Evolutionary conservation across 768 basidiomycete species (phyloP).

Genomic region (Epithele typhae): DNA sequence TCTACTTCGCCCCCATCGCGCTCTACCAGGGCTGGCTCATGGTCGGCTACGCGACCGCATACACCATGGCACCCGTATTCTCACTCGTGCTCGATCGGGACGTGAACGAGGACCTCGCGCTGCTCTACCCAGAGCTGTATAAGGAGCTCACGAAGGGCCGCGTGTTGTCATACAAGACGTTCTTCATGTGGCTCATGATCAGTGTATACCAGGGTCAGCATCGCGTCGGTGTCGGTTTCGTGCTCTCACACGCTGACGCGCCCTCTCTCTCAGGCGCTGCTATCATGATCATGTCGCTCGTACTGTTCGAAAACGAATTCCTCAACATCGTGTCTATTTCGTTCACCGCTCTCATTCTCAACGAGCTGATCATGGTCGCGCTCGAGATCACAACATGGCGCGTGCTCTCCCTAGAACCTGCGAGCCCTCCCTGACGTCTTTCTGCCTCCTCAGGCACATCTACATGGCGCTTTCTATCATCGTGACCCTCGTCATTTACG

Average conservation of each 20-base stretch:
- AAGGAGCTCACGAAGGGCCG: constrained; percentile 98
- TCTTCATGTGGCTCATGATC: constrained; percentile 97
- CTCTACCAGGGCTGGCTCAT: constrained; percentile 98
- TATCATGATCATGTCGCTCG: constrained; percentile 97
- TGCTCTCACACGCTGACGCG: neutral
- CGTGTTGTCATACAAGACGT: constrained; percentile 93
- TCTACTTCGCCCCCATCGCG: constrained; percentile 94
- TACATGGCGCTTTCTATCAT: constrained; percentile 95
- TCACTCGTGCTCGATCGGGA: constrained; percentile 94
- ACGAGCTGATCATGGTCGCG: constrained; percentile 99
- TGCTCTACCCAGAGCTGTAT: constrained; percentile 96
- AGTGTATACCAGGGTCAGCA: constrained; percentile 88
- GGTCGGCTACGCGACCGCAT: constrained; percentile 93
- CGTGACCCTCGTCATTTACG: constrained; percentile 84
- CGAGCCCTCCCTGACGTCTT: neutral
- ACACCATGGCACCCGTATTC: constrained; percentile 98
- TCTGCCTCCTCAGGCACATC: constrained; percentile 58
- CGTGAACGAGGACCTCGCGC: constrained; percentile 90
- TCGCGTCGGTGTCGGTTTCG: constrained; percentile 2
- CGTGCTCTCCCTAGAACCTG: neutral
- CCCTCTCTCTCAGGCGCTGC: constrained; percentile 64
- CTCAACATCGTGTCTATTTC: constrained; percentile 98
- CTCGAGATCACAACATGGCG: constrained; percentile 97
- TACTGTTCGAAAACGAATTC: constrained; percentile 96
- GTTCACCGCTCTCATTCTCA: constrained; percentile 91